A percentile compares a stretch with the other conserved stretches of the same genome.
phyloP scores from a whole-genome alignment of 768 basidiomycete genomes.

The Gloeophyllum trabeum region DNA sequence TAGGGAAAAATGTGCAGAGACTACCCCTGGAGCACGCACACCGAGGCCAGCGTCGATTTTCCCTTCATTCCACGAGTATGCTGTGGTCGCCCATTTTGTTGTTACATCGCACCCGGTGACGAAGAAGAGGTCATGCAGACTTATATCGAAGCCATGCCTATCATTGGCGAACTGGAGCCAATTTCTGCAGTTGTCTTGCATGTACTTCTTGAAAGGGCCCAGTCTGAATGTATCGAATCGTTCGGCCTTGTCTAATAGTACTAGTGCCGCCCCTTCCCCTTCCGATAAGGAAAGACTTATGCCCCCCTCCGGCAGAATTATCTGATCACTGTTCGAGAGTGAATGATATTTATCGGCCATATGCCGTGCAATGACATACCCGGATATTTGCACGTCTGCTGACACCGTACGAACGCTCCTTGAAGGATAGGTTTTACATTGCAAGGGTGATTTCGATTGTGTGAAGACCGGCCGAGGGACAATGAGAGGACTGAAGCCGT shows the following conservation, averaged over 20 bases:
- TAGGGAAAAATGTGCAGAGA: not conserved
- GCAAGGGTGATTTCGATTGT: not conserved
- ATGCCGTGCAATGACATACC: too few species aligned
- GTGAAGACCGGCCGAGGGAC: not conserved
- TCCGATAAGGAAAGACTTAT: not conserved
- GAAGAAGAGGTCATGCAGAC: not conserved
- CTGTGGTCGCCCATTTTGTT: not conserved
- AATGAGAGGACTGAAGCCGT: too few species aligned
- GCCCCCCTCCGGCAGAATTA: not conserved
- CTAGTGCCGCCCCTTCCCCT: not conserved
- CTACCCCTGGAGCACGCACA: not conserved
- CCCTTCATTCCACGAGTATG: not conserved
- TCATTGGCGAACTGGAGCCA: not conserved
- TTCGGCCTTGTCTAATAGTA: not conserved
- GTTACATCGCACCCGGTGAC: slow-evolving; percentile 1
- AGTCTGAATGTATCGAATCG: not conserved
- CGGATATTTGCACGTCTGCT: not conserved
- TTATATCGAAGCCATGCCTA: not conserved
- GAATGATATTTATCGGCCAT: not conserved
- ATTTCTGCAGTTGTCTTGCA: not conserved
- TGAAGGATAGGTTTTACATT: not conserved
- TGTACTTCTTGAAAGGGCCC: not conserved
- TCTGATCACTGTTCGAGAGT: not conserved
- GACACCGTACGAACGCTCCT: not conserved
- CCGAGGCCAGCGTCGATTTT: not conserved